phyloP scores from a whole-genome alignment of 2,329 filamentous ascomycete genomes.

The Aureobasidium leucospermi region DNA sequence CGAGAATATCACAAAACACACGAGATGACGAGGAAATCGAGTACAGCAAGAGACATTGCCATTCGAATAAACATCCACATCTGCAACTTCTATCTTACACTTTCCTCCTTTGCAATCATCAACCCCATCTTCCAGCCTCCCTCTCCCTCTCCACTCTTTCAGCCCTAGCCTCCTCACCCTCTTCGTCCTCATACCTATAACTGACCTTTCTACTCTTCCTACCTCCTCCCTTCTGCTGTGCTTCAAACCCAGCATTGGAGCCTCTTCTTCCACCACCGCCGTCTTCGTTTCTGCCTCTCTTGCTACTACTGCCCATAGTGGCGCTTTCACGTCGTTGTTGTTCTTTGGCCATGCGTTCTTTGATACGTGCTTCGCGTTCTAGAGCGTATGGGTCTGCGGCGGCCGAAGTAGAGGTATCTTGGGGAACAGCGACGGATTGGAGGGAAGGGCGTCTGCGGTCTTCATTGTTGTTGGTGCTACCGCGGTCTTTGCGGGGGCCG shows the following conservation, averaged over 20 bases:
- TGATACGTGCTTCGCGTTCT: slow-evolving; percentile 25
- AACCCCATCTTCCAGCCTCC: slow-evolving; percentile 38
- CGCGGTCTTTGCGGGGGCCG: slow-evolving; percentile 25
- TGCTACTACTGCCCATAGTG: slow-evolving; percentile 29
- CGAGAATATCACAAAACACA: not conserved
- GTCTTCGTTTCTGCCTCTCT: slow-evolving; percentile 20
- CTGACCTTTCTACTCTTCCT: slow-evolving; percentile 33
- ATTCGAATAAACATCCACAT: not conserved
- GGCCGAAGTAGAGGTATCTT: slow-evolving; percentile 15
- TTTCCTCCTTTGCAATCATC: not conserved
- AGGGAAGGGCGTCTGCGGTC: slow-evolving; percentile 12
- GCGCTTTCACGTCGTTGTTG: slow-evolving; percentile 52
- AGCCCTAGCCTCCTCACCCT: slow-evolving; percentile 25
- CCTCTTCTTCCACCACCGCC: slow-evolving; percentile 7
- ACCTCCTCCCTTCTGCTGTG: slow-evolving; percentile 40
- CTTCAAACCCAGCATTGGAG: slow-evolving; percentile 21
- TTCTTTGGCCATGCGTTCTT: slow-evolving; percentile 55
- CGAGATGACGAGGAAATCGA: no score
- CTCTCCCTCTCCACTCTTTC: slow-evolving; percentile 45
- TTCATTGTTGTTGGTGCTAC: slow-evolving; percentile 13
- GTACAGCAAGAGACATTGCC: no score
- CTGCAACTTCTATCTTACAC: not conserved
- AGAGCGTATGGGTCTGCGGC: slow-evolving; percentile 26
- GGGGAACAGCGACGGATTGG: slow-evolving; percentile 1
- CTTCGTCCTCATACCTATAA: slow-evolving; percentile 39